Conservation (phyloP, 305 asterid species). For the Fraxinus velutina region DNA sequence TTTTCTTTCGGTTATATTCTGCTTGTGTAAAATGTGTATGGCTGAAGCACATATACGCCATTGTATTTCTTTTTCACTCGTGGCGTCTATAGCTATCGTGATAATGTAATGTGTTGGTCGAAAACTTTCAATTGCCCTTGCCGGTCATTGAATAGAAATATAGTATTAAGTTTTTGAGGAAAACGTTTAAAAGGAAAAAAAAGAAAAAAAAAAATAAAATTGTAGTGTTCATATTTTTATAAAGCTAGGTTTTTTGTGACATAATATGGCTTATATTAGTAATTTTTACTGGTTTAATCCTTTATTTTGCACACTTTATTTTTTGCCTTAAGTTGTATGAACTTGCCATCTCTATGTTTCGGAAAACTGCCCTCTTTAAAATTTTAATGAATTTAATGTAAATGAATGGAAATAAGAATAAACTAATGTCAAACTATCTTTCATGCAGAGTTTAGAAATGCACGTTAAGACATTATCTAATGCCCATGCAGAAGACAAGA, state of each 20-base stretch:
- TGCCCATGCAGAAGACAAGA: slow-evolving; percentile 65
- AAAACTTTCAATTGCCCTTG: background rate
- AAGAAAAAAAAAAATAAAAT: background rate
- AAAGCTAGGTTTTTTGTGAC: background rate
- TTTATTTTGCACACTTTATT: background rate
- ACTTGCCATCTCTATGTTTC: background rate
- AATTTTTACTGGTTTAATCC: background rate
- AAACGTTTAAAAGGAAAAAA: background rate
- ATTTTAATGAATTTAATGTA: background rate
- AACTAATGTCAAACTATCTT: slow-evolving; percentile 21
- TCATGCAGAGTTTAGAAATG: slow-evolving; percentile 62
- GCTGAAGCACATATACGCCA: background rate
- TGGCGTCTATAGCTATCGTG: background rate
- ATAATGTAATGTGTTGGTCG: background rate
- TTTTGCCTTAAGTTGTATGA: background rate
- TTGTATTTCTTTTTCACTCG: background rate
- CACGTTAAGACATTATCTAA: slow-evolving; percentile 60
- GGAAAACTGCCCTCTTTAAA: background rate
- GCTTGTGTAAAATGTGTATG: slow-evolving; percentile 11
- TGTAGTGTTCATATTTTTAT: background rate
- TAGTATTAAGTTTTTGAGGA: background rate
- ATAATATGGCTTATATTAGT: background rate
- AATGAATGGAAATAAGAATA: background rate
- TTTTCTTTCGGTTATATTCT: slow-evolving; percentile 20
- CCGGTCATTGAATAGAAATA: background rate